Base-by-base conservation (phyloP, 345 rosid genomes). In the Mangifera indica region DNA sequence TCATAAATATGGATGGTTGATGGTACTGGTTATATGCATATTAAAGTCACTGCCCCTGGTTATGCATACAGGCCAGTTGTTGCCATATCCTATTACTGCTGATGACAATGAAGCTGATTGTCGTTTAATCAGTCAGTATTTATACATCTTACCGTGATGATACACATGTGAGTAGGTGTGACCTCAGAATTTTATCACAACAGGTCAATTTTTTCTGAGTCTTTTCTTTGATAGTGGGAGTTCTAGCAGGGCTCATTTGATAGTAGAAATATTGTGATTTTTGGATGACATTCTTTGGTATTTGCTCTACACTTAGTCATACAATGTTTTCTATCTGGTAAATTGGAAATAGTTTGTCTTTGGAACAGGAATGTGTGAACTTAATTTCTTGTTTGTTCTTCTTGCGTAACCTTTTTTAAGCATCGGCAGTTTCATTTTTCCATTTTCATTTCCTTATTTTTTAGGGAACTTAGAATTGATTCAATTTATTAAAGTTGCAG, bases 91-190 rank as follows among this genome's bases (percentile, higher is more conserved):
- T 14, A 46, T 11, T 2, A 71, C 51, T 57, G 69, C 70, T n/a
- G 21, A 65, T 53, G 25, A 51, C 15, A 45, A 58, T 15, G 48
- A 20, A 62, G 70, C 75, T 71, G 79, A 74, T 76, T 72, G 63
- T 66, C 70, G 45, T 72, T 74, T 53, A 65, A 63, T 53, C 66
- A 51, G 42, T 69, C 64, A 22, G 72, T 74, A 24, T 59, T 69
- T 48, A 24, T 18, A 40, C 32, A 53, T 60, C 40, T 55, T 63
- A 34, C 60, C 66, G 57, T 49, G 70, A 24, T 20, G 48, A 58
- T 66, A 20, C 71, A 65, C 29, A 10, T 26, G 45, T 40, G 72
- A 69, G 22, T 13, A 62, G 61, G 49, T 46, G 49, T 60, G 40
- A 57, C 73, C 57, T 72, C 22, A n/a, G 55, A 60, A 66, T 63